Conservation (phyloP, 2,329 filamentous ascomycete species). For the Arthrobotrys sphaeroides region DNA sequence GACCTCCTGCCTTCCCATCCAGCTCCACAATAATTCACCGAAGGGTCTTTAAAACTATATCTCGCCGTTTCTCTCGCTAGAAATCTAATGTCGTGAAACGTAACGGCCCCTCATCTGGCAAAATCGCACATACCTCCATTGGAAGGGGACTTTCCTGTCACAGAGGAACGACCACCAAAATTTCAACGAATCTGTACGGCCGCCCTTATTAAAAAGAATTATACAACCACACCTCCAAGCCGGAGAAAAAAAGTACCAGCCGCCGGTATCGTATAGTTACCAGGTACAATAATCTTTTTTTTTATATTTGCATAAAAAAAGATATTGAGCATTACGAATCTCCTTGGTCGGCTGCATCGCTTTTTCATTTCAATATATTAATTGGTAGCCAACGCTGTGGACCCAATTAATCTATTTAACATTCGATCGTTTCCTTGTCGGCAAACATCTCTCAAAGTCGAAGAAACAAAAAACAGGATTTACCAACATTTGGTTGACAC, state of each 20-base stretch:
- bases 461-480: background rate
- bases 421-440: constrained; percentile 36
- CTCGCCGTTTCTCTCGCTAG: constrained; percentile 19
- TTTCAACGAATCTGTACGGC: constrained; percentile 5
- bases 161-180: background rate
- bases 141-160: constrained; percentile 8
- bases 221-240: constrained; percentile 21
- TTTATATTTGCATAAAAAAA: constrained; percentile 17
- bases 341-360: constrained; percentile 3
- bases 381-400: constrained; percentile 20
- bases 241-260: background rate
- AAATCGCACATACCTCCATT: constrained; percentile 7
- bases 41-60: background rate
- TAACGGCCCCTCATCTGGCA: constrained; percentile 49
- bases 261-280: too few species aligned
- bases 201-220: background rate
- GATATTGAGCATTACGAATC: constrained; percentile 16
- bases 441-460: constrained; percentile 24
- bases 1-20: constrained; percentile 4
- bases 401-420: constrained; percentile 47
- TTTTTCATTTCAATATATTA: constrained; percentile 48
- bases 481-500: constrained; percentile 2
- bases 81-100: constrained; percentile 45
- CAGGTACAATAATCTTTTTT: background rate
- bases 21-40: constrained; percentile 10